Percentiles rank a stretch among this genome's conserved stretches.
Evolutionary conservation across 2,329 filamentous ascomycete species (phyloP).

Genomic region (Penicillium janthinellum): DNA sequence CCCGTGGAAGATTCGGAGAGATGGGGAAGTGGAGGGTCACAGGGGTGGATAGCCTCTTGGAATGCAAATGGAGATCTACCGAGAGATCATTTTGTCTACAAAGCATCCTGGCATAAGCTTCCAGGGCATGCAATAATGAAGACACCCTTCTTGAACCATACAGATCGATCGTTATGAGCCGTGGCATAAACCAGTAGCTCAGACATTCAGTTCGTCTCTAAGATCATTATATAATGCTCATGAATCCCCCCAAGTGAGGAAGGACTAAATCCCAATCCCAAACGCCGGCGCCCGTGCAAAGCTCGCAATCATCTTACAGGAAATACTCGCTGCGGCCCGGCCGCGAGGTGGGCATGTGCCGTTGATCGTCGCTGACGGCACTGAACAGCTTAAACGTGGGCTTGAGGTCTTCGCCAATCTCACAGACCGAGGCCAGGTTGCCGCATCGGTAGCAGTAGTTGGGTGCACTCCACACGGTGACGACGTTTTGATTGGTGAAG

Average conservation of each 20-base stretch:
- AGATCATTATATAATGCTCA: slow-evolving; percentile 40
- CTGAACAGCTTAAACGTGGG: slow-evolving; percentile 74
- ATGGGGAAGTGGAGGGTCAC: neutral
- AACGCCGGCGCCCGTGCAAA: slow-evolving; percentile 42
- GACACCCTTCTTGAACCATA: neutral
- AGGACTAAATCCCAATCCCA: slow-evolving; percentile 19
- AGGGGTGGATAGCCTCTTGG: neutral
- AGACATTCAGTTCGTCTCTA: slow-evolving; percentile 37
- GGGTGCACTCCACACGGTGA: slow-evolving; percentile 76
- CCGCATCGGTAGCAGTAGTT: slow-evolving; percentile 98
- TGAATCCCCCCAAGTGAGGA: slow-evolving; percentile 20
- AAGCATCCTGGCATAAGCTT: too few species aligned
- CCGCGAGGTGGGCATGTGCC: slow-evolving; percentile 47
- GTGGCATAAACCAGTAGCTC: neutral
- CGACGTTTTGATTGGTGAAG: slow-evolving; percentile 91
- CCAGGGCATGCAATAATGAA: neutral
- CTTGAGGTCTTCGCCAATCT: slow-evolving; percentile 78
- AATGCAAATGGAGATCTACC: neutral
- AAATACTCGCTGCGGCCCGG: slow-evolving; percentile 53
- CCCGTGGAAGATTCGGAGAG: neutral
- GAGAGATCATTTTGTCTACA: too few species aligned
- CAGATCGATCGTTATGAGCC: neutral
- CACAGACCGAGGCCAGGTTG: slow-evolving; percentile 88
- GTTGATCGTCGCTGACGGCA: slow-evolving; percentile 50
- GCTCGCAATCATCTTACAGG: slow-evolving; percentile 40